phyloP scores from a whole-genome alignment of 2,329 filamentous ascomycete genomes.

The Aspergillus candidus region DNA sequence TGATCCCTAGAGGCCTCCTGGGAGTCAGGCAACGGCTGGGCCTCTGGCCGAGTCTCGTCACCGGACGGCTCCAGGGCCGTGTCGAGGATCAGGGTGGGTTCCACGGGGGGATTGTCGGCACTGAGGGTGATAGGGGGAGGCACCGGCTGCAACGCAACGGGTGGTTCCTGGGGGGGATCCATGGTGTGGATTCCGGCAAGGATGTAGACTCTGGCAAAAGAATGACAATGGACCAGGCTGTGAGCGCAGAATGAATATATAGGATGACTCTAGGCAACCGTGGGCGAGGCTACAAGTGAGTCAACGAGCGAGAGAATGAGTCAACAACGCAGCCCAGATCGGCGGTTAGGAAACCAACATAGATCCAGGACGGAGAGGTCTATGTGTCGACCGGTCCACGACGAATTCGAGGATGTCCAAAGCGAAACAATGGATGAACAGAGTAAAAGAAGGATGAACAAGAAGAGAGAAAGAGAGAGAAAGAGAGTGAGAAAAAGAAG shows the following conservation, averaged over 20 bases:
- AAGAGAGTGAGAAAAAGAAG: neutral
- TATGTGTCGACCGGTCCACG: constrained; percentile 13
- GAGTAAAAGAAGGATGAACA: constrained; percentile 6
- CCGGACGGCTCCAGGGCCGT: neutral
- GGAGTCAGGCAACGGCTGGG: constrained; percentile 2
- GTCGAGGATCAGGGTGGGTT: constrained; percentile 3
- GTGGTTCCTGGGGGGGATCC: constrained; percentile 13
- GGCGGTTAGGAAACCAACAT: constrained; percentile 8
- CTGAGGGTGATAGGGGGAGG: constrained; percentile 12
- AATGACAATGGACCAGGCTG: no score
- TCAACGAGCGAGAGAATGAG: constrained; percentile 4
- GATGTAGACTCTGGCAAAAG: no score
- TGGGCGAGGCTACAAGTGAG: neutral
- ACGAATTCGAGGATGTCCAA: constrained; percentile 7
- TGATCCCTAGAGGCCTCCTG: constrained; percentile 1
- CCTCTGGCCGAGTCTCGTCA: constrained; percentile 8
- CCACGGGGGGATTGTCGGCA: constrained; percentile 2
- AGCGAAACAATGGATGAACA: constrained; percentile 13
- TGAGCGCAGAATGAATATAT: neutral
- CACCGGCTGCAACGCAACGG: constrained; percentile 11
- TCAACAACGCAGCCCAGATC: constrained; percentile 5
- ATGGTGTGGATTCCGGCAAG: constrained; percentile 5
- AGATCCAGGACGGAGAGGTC: constrained; percentile 6
- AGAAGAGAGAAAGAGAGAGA: constrained; percentile 6
- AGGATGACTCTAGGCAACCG: neutral